A percentile compares a stretch with the other conserved stretches of the same genome.
These are phyloP conservation scores for Geotrichum cucujoidarum DNA, from an alignment of 1,139 yeast species.

Conservation along the genomic window DNA sequence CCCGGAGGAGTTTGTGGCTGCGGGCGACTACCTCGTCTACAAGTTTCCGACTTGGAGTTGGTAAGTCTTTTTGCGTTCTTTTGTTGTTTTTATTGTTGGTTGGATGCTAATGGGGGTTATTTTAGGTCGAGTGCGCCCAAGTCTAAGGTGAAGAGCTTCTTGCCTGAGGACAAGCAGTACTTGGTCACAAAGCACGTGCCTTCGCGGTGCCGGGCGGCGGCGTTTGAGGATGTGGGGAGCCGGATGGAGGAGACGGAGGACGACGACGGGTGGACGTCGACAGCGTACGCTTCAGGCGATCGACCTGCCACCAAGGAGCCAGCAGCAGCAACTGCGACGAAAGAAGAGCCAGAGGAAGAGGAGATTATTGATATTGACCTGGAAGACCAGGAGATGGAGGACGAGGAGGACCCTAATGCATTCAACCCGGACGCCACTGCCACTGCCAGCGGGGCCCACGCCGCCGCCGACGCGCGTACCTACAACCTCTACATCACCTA, in stretches of 20 bases:
- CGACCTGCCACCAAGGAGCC: neutral
- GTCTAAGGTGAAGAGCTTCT: constrained; percentile 56
- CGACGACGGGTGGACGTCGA: constrained; percentile 56
- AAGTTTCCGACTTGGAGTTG: constrained; percentile 98
- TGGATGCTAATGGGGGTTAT: neutral
- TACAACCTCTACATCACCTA: constrained; percentile 88
- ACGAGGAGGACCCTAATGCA: constrained; percentile 27
- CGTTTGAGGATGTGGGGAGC: constrained; percentile 45
- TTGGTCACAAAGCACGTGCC: constrained; percentile 88
- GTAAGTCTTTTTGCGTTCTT: constrained; percentile 37
- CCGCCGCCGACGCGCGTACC: constrained; percentile 49
- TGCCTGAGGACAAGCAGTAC: constrained; percentile 83
- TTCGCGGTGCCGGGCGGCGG: constrained; percentile 66
- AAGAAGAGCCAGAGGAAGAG: constrained; percentile 11
- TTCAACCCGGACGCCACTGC: constrained; percentile 21
- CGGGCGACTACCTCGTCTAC: constrained; percentile 87
- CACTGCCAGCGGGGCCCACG: constrained; percentile 21
- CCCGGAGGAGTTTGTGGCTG: constrained; percentile 86
- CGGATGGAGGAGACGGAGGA: constrained; percentile 38
- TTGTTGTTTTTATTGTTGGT: neutral
- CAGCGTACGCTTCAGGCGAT: constrained; percentile 13
- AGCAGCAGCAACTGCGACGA: neutral
- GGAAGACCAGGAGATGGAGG: constrained; percentile 33
- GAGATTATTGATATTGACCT: constrained; percentile 33
- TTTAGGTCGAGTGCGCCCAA: constrained; percentile 52